Percentiles rank a stretch among this genome's conserved stretches.
Conservation (phyloP, 768 basidiomycete species). For the Lactifluus volemus region DNA sequence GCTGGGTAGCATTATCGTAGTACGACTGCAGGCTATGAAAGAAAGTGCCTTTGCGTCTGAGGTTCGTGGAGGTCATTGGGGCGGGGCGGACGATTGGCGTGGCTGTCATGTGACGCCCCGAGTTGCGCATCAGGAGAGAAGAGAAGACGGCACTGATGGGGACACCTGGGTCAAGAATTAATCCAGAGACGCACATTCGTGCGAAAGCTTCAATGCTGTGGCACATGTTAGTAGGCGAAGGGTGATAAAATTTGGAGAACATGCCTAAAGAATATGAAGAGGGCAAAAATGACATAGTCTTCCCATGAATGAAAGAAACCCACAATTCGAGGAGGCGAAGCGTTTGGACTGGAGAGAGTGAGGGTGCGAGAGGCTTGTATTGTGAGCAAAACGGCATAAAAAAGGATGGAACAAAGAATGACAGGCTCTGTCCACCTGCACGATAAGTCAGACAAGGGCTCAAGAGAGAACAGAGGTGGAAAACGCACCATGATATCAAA, state of each 20-base stretch:
- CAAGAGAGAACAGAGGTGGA: background rate
- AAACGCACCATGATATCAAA: slow-evolving; percentile 59
- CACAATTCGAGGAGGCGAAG: slow-evolving; percentile 34
- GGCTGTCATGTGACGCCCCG: slow-evolving; percentile 25
- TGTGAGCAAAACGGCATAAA: slow-evolving; percentile 75
- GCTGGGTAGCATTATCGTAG: slow-evolving; percentile 40
- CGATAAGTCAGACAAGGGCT: background rate
- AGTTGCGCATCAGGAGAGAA: slow-evolving; percentile 27
- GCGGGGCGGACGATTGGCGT: slow-evolving; percentile 12
- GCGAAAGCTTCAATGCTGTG: slow-evolving; percentile 77
- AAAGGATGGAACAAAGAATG: slow-evolving; percentile 75
- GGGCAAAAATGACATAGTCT: slow-evolving; percentile 72
- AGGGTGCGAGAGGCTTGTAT: slow-evolving; percentile 65
- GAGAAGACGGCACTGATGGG: slow-evolving; percentile 42
- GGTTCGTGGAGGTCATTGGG: slow-evolving; percentile 25
- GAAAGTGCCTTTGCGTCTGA: slow-evolving; percentile 38
- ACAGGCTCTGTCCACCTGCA: slow-evolving; percentile 77
- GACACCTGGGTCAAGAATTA: slow-evolving; percentile 78
- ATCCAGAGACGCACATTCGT: slow-evolving; percentile 82
- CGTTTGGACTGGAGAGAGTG: slow-evolving; percentile 29
- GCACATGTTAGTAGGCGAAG: slow-evolving; percentile 8
- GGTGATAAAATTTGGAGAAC: slow-evolving; percentile 24
- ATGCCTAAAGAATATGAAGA: slow-evolving; percentile 84
- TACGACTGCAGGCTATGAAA: slow-evolving; percentile 38
- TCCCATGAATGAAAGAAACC: slow-evolving; percentile 91